Conservation (phyloP, 306 rosid genomes). For the Geum urbanum region DNA sequence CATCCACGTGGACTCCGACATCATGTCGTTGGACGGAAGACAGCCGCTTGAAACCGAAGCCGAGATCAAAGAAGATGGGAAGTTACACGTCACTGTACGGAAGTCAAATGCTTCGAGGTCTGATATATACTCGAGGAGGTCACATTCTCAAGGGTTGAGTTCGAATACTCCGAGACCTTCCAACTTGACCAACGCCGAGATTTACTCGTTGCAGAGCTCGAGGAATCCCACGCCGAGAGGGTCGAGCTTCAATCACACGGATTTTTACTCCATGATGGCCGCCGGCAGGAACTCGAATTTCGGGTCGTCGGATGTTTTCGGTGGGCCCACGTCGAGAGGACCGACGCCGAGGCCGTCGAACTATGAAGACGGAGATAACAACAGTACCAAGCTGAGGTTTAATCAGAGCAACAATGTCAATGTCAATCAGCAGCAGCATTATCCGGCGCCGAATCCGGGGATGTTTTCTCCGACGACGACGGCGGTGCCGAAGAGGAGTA, state of each 20-base stretch:
- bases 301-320: slow-evolving; percentile 60
- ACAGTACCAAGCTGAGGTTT: slow-evolving; percentile 35
- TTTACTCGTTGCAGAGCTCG: slow-evolving; percentile 74
- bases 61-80: slow-evolving; percentile 72
- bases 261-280: slow-evolving; percentile 77
- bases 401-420: too few species aligned
- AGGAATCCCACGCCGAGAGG: slow-evolving; percentile 79
- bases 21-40: slow-evolving; percentile 71
- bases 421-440: slow-evolving; percentile 45
- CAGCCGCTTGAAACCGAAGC: slow-evolving; percentile 68
- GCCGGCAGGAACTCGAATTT: slow-evolving; percentile 67
- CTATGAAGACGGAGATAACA: slow-evolving; percentile 51
- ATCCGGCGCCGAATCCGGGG: slow-evolving; percentile 79
- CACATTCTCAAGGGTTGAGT: slow-evolving; percentile 62
- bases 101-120: slow-evolving; percentile 80
- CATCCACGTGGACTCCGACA: slow-evolving; percentile 83
- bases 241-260: slow-evolving; percentile 80
- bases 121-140: slow-evolving; percentile 66
- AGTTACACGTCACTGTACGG: slow-evolving; percentile 71
- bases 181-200: slow-evolving; percentile 78
- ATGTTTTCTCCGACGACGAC: slow-evolving; percentile 64
- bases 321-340: slow-evolving; percentile 73
- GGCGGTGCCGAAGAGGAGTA: slow-evolving; percentile 22
- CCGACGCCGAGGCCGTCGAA: slow-evolving; percentile 75
- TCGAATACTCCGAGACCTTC: slow-evolving; percentile 74